Evolutionary conservation across 2,329 filamentous ascomycete species (phyloP).

Genomic region (Hirsutella thompsonii): DNA sequence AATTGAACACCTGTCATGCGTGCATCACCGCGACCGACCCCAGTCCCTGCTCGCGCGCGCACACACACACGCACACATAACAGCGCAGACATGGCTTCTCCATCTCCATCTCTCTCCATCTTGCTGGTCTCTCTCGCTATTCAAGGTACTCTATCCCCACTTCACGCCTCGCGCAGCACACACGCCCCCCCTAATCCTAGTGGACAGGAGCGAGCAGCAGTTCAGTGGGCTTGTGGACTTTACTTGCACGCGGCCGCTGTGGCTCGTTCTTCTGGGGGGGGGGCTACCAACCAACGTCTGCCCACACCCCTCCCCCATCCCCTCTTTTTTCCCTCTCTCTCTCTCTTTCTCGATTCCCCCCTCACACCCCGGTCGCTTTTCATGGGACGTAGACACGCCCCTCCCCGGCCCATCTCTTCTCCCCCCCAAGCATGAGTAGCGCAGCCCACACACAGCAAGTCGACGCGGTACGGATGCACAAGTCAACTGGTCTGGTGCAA

Average conservation of each 20-base stretch:
- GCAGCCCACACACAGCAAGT: constrained; percentile 7
- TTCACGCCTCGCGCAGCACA: too few relatives aligned
- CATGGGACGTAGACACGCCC: background rate
- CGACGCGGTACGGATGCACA: constrained; percentile 10
- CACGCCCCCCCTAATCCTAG: background rate
- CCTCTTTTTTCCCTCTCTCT: background rate
- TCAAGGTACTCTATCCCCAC: too few relatives aligned
- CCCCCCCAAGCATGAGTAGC: constrained; percentile 5
- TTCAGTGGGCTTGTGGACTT: too few relatives aligned
- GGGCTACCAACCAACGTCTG: background rate
- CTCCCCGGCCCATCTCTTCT: constrained; percentile 1
- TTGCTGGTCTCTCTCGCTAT: too few relatives aligned
- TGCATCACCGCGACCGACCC: constrained; percentile 1
- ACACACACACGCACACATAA: too few relatives aligned
- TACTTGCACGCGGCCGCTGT: background rate
- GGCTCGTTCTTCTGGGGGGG: constrained; percentile 1
- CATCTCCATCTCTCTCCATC: background rate
- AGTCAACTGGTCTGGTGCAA: constrained; percentile 6
- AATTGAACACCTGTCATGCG: constrained; percentile 1
- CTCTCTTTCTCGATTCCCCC: constrained; percentile 2
- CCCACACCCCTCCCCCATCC: background rate
- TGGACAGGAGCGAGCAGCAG: too few relatives aligned
- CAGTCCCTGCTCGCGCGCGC: constrained; percentile 1
- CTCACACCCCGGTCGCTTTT: background rate
- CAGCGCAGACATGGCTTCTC: background rate